Conservation (phyloP, 2,329 filamentous ascomycete genomes). For the Massarina eburnea region DNA sequence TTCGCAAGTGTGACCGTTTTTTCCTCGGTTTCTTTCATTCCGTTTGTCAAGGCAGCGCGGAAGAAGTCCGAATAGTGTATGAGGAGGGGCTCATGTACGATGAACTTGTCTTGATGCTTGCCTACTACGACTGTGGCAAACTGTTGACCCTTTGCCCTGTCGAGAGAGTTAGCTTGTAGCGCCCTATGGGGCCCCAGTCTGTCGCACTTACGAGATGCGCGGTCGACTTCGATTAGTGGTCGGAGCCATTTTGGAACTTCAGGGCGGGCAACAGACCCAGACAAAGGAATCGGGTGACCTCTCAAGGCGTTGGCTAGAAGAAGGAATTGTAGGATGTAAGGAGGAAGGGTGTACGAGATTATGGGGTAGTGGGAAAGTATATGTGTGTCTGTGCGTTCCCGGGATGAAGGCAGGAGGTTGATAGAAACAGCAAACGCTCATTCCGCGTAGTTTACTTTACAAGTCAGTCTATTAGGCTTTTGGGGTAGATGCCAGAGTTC, state of each 20-base stretch:
- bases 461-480: too few relatives aligned
- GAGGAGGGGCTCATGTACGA: slow-evolving; percentile 13
- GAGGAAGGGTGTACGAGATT: too few relatives aligned
- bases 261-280: too few relatives aligned
- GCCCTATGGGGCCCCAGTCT: neutral
- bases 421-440: too few relatives aligned
- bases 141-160: neutral
- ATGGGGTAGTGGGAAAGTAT: too few relatives aligned
- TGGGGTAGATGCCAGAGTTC: too few relatives aligned
- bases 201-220: neutral
- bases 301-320: too few relatives aligned
- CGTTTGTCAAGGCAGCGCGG: slow-evolving; percentile 9
- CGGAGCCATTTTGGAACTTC: neutral
- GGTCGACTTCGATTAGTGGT: neutral
- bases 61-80: slow-evolving; percentile 19
- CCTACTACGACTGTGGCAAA: slow-evolving; percentile 9
- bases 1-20: slow-evolving; percentile 23
- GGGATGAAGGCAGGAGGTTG: too few relatives aligned
- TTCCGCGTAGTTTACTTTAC: too few relatives aligned
- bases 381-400: too few relatives aligned
- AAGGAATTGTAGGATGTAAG: too few relatives aligned
- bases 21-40: slow-evolving; percentile 10
- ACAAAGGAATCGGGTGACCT: too few relatives aligned
- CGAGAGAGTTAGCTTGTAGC: neutral
- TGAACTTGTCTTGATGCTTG: neutral